Evolutionary conservation across 352 stramenopile genomes (phyloP).

Genomic region (Globisporangium spinosum): DNA sequence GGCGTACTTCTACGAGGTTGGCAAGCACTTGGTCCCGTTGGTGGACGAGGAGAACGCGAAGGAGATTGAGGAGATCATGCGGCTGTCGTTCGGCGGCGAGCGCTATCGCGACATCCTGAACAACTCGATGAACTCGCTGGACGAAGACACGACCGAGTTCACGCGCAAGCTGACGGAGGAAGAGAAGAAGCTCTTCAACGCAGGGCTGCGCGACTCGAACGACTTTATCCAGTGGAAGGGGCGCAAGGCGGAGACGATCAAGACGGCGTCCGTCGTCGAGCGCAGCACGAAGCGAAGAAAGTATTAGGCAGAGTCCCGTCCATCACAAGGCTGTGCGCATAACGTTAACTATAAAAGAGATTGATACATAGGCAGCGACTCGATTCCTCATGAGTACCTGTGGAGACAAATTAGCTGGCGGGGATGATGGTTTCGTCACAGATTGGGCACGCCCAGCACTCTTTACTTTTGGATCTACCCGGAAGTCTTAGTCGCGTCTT

Average conservation of each 20-base stretch:
- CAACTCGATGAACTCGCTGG: conserved; percentile 79
- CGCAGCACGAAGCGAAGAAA: conserved; percentile 63
- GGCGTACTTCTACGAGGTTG: conserved; percentile 68
- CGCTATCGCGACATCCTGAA: conserved; percentile 76
- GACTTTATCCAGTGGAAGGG: conserved; percentile 81
- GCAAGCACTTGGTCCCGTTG: conserved; percentile 49
- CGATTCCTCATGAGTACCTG: too few species aligned
- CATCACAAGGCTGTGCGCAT: neutral
- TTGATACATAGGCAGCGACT: neutral
- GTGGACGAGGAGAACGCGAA: conserved; percentile 39
- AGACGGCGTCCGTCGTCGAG: conserved; percentile 48
- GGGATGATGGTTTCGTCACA: too few species aligned
- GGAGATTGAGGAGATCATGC: conserved; percentile 79
- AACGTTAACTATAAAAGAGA: neutral
- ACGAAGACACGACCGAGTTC: conserved; percentile 85
- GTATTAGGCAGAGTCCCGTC: conserved; percentile 12
- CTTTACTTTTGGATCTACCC: neutral
- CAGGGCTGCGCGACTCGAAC: conserved; percentile 55
- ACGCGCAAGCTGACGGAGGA: conserved; percentile 30
- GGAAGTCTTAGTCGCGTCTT: too few species aligned
- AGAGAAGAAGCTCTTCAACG: conserved; percentile 51
- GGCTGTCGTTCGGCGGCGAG: conserved; percentile 69
- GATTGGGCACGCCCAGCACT: neutral
- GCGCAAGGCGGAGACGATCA: conserved; percentile 62
- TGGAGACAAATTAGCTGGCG: too few species aligned